Base-by-base conservation (phyloP, 768 basidiomycete genomes). In the Krasilnikovozyma curviuscula region DNA sequence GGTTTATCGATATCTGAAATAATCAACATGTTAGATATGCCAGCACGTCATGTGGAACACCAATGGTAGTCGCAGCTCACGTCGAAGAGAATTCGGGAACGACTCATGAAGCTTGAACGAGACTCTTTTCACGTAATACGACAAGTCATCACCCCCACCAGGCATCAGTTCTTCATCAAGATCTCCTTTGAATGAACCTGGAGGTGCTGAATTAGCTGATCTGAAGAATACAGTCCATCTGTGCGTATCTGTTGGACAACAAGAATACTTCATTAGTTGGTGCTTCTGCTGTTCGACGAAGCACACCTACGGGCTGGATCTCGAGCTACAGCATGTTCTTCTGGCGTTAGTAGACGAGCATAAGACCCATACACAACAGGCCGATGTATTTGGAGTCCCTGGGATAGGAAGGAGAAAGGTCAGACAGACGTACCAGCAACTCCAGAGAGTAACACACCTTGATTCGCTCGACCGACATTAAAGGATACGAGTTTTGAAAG, bases 71-170 rank as follows among this genome's bases (percentile, higher is more conserved):
- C n/a, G 37, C 7, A 18, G 37, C 79, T 61, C 58, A 93, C 91
- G 82, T 68, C 93, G 70, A 31, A 77, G 78, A 3, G 88, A 85
- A 61, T 80, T 86, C 2, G 84, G 67, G 65, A 95, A 95, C 1
- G 89, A 95, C 56, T 98, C 93, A 66, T 98, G 91, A 44, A 98
- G 66, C 65, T 86, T 91, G 76, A 98, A 95, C 14, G 86, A 82
- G 43, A 97, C 91, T 48, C 86, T 76, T 63, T 91, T 95, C 62
- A 98, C 78, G 61, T 91, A 85, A 57, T 93, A 83, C 56, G 76
- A 73, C 30, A 89, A 62, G 59, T 95, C 86, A 63, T 95, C 88
- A 46, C 78, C 81, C 13, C 84, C 86, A 19, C 89, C 89, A 19
- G 63, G 62, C 8, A 66, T 46, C 35, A 59, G 61, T 31, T 65